Conservation (phyloP, 2,329 filamentous ascomycete genomes). For the Spiromastix sp. region DNA sequence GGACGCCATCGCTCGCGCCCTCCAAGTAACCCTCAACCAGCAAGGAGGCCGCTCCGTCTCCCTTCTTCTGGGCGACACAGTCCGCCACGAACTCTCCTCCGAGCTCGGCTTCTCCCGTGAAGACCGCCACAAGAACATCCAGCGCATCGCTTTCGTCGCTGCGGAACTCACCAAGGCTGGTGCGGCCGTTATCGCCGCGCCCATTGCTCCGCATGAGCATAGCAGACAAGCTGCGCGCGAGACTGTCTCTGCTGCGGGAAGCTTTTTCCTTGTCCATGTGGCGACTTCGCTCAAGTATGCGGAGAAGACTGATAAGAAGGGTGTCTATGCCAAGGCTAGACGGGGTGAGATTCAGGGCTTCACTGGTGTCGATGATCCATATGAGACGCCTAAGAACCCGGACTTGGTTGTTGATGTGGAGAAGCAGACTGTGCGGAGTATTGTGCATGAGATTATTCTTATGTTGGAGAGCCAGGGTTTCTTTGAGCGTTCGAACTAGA, state of each 20-base stretch:
- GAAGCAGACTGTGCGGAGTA: constrained; percentile 80
- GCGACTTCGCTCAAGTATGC: constrained; percentile 84
- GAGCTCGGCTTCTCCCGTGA: constrained; percentile 91
- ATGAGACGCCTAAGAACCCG: constrained; percentile 72
- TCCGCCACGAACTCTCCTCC: constrained; percentile 82
- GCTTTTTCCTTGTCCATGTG: constrained; percentile 92
- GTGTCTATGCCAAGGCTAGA: constrained; percentile 76
- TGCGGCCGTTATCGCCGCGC: constrained; percentile 88
- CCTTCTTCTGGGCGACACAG: constrained; percentile 88
- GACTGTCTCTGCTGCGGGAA: constrained; percentile 66
- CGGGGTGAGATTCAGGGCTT: constrained; percentile 93
- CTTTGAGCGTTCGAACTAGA: constrained; percentile 56
- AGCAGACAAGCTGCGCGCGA: constrained; percentile 70
- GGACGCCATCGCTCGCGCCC: constrained; percentile 86
- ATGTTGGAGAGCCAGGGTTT: constrained; percentile 82
- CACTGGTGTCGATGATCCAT: constrained; percentile 95
- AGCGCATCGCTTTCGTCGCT: constrained; percentile 91
- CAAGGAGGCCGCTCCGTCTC: constrained; percentile 92
- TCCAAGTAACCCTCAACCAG: constrained; percentile 97
- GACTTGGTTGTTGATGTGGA: constrained; percentile 76
- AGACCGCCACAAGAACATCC: constrained; percentile 91
- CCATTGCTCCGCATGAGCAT: constrained; percentile 84
- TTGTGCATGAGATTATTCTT: constrained; percentile 93
- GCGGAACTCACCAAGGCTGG: constrained; percentile 88
- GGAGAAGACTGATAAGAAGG: constrained; percentile 90